Conservation (phyloP, 345 rosid genomes). For the Orychophragmus violaceus region DNA sequence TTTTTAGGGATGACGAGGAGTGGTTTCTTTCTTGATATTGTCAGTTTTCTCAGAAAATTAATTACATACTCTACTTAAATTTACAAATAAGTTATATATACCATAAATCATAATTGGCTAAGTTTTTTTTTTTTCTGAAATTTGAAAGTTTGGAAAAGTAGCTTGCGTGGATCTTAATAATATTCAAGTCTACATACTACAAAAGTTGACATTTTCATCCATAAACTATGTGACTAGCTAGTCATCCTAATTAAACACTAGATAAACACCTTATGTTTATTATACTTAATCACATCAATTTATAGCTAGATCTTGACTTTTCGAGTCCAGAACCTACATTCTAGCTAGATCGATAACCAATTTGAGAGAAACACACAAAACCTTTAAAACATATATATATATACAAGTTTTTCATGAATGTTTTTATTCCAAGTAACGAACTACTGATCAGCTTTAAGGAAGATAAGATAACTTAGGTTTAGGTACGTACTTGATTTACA, state of each 20-base stretch:
- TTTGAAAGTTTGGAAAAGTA: not conserved
- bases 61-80: not conserved
- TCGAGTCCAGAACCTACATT: not conserved
- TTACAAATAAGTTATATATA: not conserved
- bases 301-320: not conserved
- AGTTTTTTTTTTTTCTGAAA: not conserved
- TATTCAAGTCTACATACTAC: not conserved
- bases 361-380: not conserved
- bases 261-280: not conserved
- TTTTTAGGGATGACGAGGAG: conserved; percentile 20
- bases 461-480: conserved; percentile 9
- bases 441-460: not conserved
- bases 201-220: not conserved
- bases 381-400: not conserved
- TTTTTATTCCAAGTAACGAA: not conserved
- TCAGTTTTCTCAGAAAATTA: not conserved
- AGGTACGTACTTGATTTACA: not conserved
- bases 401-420: not conserved
- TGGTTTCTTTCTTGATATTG: conserved; percentile 8
- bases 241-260: not conserved
- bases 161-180: not conserved
- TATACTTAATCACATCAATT: not conserved
- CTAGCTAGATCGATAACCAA: not conserved
- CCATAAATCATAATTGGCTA: not conserved
- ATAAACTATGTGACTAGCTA: not conserved